Conservation (phyloP, 441 rosid species). For the Eruca vesicaria region DNA sequence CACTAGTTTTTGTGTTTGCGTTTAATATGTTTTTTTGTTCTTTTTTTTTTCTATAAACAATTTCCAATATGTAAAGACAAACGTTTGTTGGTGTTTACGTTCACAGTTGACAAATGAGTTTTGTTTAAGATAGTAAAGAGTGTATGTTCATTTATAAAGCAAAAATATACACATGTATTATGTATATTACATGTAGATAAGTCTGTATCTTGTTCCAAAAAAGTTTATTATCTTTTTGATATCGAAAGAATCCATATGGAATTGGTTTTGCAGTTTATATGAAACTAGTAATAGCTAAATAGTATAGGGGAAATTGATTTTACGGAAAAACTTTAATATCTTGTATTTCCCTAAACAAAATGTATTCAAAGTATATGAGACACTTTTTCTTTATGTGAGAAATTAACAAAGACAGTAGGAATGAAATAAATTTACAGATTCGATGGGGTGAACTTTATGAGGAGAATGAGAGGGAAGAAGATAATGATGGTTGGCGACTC, state of each 20-base stretch:
- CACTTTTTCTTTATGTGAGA: background rate
- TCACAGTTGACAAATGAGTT: background rate
- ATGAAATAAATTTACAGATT: constrained; percentile 41
- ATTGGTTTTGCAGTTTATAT: background rate
- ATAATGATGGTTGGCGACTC: constrained; percentile 81
- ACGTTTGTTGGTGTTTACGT: background rate
- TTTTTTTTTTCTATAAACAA: background rate
- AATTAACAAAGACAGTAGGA: background rate
- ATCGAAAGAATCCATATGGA: background rate
- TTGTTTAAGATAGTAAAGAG: background rate
- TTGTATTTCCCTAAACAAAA: background rate
- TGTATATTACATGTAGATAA: background rate
- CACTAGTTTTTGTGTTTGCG: background rate
- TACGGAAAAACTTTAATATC: background rate
- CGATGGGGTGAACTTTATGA: constrained; percentile 52
- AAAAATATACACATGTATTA: background rate
- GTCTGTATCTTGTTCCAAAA: background rate
- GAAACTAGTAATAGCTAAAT: background rate
- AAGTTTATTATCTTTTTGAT: background rate
- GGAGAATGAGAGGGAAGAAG: constrained; percentile 68
- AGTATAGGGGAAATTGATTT: background rate
- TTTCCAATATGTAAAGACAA: background rate
- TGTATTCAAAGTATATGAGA: background rate
- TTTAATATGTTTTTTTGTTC: background rate
- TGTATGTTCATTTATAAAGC: background rate